phyloP scores from a whole-genome alignment of 2,329 filamentous ascomycete genomes.

The Mycosphaerelloides madeirae region DNA sequence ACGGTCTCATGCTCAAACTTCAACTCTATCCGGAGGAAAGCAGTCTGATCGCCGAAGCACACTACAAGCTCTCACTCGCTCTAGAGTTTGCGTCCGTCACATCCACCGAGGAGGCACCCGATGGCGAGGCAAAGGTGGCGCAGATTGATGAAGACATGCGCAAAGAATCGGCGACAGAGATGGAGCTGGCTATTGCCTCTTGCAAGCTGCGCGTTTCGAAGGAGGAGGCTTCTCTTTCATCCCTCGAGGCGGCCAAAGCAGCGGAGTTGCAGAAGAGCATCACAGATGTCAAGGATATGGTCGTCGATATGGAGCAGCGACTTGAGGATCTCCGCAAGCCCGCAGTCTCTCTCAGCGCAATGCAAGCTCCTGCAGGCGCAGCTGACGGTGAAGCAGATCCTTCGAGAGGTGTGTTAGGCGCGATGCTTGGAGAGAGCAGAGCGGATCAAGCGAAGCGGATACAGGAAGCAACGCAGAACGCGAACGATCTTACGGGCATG shows the following conservation, averaged over 20 bases:
- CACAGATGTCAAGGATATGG: slow-evolving; percentile 69
- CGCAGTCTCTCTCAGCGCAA: slow-evolving; percentile 51
- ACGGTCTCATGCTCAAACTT: slow-evolving; percentile 72
- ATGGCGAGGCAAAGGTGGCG: slow-evolving; percentile 33
- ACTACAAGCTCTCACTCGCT: slow-evolving; percentile 93
- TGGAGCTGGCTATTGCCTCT: slow-evolving; percentile 69
- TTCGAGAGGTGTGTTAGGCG: slow-evolving; percentile 59
- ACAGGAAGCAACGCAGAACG: slow-evolving; percentile 67
- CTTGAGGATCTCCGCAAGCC: slow-evolving; percentile 65
- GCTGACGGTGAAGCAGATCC: slow-evolving; percentile 38
- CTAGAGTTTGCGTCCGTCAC: slow-evolving; percentile 84
- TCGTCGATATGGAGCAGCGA: slow-evolving; percentile 73
- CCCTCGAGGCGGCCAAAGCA: slow-evolving; percentile 50
- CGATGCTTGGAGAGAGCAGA: slow-evolving; percentile 58
- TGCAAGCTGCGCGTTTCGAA: slow-evolving; percentile 66
- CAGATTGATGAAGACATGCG: slow-evolving; percentile 64
- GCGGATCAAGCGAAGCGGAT: slow-evolving; percentile 59
- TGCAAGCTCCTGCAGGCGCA: slow-evolving; percentile 44
- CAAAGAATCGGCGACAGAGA: slow-evolving; percentile 65
- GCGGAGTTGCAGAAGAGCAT: slow-evolving; percentile 62
- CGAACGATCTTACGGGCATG: slow-evolving; percentile 68
- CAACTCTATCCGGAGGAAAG: slow-evolving; percentile 75
- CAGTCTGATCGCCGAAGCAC: slow-evolving; percentile 83
- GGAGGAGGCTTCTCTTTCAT: slow-evolving; percentile 61
- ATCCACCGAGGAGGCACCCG: slow-evolving; percentile 49